Base-by-base conservation (phyloP, 129 eudicot species). In the Calendula officinalis region DNA sequence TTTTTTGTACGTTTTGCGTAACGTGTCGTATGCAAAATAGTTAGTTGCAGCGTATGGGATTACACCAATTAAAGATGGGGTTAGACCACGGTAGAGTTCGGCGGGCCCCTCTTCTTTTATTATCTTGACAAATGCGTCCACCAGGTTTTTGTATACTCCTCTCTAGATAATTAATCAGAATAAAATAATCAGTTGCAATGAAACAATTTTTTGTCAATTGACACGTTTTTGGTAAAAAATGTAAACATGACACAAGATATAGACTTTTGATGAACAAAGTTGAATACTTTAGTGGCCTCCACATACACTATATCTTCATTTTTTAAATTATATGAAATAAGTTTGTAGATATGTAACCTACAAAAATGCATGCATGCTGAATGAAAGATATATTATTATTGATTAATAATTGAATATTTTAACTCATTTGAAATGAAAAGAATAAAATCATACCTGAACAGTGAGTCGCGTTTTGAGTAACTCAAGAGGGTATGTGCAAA, bases 31-130 rank as follows among this genome's bases (percentile, higher is more conserved):
- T 5, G 97, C 97, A 68, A 75, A 90, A 76, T 90, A 90, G 68
- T 86, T 90, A 49, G 95, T 68, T 3, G 97, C 97, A 22, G 97
- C 89, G 35, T 90, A 90, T 0, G 97, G 95, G 35, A 90, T 78
- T 12, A 90, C 95, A 33, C 97, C 97, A 0, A 90, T 90, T 38
- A 90, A 55, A 56, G 91, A 81, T 1, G 97, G 97, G 6, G 92
- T 79, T 8, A 90, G 86, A 5, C 97, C 97, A 6, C 97, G 69
- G 71, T 90, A 90, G 46, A 90, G 97, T 80, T 90, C 95, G 2
- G 73, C 83, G 0, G 81, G 78, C 0, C 97, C 97, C 44, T 89
- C 97, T 59, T 90, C 97, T 75, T 71, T 77, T 53, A 90, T 27
- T 50, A 90, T 90, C 72, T 84, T 90, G 8, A 87, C 68, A 30